Percentiles rank a stretch among this genome's conserved stretches.
Evolutionary conservation across 2,329 filamentous ascomycete species (phyloP).

Genomic region (Stachybotrys echinatus): DNA sequence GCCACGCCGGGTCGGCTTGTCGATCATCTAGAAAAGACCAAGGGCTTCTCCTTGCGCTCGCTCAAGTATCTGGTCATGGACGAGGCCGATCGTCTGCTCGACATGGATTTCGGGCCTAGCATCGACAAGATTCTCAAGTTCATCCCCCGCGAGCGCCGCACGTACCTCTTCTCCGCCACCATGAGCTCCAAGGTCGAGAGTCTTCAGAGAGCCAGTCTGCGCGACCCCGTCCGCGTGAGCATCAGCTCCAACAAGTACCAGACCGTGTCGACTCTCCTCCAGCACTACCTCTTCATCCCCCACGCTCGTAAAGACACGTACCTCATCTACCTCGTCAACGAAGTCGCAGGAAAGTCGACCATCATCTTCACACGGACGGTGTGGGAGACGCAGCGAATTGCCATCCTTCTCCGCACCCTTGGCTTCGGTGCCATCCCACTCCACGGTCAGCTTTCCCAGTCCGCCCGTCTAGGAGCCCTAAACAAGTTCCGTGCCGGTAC

Average conservation of each 20-base stretch:
- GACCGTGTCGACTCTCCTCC: constrained; percentile 82
- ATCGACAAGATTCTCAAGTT: constrained; percentile 93
- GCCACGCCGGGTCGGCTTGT: constrained; percentile 85
- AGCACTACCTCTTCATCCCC: constrained; percentile 82
- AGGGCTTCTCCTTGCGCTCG: constrained; percentile 79
- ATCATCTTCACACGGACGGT: constrained; percentile 94
- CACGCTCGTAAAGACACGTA: constrained; percentile 86
- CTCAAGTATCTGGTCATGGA: constrained; percentile 93
- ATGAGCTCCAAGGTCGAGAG: constrained; percentile 92
- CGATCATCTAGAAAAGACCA: constrained; percentile 94
- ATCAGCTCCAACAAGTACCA: constrained; percentile 82
- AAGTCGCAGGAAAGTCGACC: constrained; percentile 76
- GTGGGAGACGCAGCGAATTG: constrained; percentile 80
- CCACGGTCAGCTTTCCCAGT: constrained; percentile 88
- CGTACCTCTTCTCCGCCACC: constrained; percentile 90
- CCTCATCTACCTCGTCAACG: constrained; percentile 79
- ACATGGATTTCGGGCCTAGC: constrained; percentile 89
- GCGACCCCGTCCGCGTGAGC: constrained; percentile 77
- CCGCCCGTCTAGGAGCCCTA: constrained; percentile 77
- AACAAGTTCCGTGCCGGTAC: constrained; percentile 81
- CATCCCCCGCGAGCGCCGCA: constrained; percentile 69
- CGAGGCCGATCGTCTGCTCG: constrained; percentile 85
- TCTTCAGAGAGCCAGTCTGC: constrained; percentile 81
- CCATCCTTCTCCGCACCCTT: constrained; percentile 75
- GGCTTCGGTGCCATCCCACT: constrained; percentile 89